These are phyloP conservation scores for Neoarthrinium moseri DNA, from an alignment of 2,329 filamentous ascomycete genomes.

Conservation along the genomic window DNA sequence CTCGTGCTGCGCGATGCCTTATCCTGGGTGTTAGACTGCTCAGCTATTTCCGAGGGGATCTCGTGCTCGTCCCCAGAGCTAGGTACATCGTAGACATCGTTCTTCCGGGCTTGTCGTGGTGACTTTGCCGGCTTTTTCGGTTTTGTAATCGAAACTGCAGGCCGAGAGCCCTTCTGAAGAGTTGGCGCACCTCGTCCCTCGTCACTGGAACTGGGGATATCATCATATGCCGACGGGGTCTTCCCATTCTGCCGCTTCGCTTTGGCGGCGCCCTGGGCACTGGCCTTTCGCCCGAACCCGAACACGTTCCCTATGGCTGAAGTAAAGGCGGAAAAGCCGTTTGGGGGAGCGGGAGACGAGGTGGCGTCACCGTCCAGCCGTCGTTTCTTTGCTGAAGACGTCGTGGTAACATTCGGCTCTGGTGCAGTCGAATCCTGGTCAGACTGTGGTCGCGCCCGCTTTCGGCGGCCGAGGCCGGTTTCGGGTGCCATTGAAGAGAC, in stretches of 20 bases:
- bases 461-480: constrained; percentile 5
- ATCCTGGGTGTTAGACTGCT: constrained; percentile 10
- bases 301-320: constrained; percentile 6
- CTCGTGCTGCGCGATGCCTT: constrained; percentile 15
- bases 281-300: not conserved
- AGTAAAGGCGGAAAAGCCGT: constrained; percentile 4
- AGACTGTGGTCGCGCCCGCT: constrained; percentile 8
- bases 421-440: not conserved
- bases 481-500: constrained; percentile 8
- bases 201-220: not conserved
- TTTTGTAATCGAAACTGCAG: constrained; percentile 17
- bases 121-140: constrained; percentile 8
- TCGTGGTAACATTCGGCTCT: not conserved
- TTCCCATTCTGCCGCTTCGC: not conserved
- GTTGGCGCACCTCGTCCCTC: not conserved
- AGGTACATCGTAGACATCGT: constrained; percentile 26
- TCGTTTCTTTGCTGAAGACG: constrained; percentile 2
- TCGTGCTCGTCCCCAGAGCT: constrained; percentile 25
- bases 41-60: constrained; percentile 1
- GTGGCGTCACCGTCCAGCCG: constrained; percentile 5
- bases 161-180: constrained; percentile 11
- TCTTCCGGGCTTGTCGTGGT: too few relatives aligned
- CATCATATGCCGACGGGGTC: not conserved
- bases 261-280: not conserved
- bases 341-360: not conserved